Evolutionary conservation across 2,329 filamentous ascomycete species (phyloP).

Genomic region (Corniculantispora saksenae): DNA sequence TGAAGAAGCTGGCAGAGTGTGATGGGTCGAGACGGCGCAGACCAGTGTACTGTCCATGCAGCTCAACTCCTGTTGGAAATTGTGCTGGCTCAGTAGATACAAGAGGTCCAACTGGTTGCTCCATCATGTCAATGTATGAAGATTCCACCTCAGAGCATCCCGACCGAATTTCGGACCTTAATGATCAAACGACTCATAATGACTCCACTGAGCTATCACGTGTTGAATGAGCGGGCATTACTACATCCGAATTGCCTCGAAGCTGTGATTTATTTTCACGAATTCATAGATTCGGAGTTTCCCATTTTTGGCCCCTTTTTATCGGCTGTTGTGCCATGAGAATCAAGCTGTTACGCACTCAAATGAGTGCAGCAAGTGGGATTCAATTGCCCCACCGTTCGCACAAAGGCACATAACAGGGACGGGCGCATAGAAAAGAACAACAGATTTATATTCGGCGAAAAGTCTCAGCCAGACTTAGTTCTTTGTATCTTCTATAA

Average conservation of each 20-base stretch:
- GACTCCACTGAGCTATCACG: conserved; percentile 6
- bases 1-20: conserved; percentile 33
- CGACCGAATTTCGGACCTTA: not conserved
- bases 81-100: not conserved
- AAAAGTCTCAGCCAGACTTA: not conserved
- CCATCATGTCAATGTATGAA: conserved; percentile 10
- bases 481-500: not conserved
- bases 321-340: too few species aligned
- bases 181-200: conserved; percentile 8
- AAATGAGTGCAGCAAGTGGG: too few species aligned
- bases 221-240: not conserved
- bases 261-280: too few species aligned
- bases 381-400: too few species aligned
- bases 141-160: not conserved
- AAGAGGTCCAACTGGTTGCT: not conserved
- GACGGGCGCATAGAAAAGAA: too few species aligned
- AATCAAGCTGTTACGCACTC: too few species aligned
- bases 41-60: conserved; percentile 34
- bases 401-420: too few species aligned
- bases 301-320: too few species aligned
- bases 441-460: too few species aligned
- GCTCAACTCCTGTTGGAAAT: conserved; percentile 15
- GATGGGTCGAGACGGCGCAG: conserved; percentile 30
- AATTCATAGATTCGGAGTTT: too few species aligned
- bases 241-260: too few species aligned